Conservation (phyloP, 2,329 filamentous ascomycete genomes). For the Scedosporium aurantiacum region DNA sequence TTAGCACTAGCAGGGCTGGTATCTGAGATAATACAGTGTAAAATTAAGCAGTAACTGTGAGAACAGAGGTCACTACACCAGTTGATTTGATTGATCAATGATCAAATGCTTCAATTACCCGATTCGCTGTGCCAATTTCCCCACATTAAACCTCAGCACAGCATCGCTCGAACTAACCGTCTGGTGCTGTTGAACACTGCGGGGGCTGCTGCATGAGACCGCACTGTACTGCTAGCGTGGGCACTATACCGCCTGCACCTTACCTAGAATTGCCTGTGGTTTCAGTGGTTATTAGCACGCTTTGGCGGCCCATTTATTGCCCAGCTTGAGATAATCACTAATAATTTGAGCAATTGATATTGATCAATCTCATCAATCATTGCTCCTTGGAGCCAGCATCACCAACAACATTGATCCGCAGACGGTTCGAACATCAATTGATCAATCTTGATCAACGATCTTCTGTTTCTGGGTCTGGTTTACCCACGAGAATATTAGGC, state of each 20-base stretch:
- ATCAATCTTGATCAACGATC: background rate
- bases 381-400: too few relatives aligned
- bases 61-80: too few relatives aligned
- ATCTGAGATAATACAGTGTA: background rate
- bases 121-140: background rate
- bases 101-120: background rate
- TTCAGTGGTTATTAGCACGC: background rate
- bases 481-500: background rate
- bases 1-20: background rate
- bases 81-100: too few relatives aligned
- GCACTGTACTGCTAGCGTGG: background rate
- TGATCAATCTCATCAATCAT: too few relatives aligned
- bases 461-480: background rate
- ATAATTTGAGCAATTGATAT: background rate
- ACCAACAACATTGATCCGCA: background rate
- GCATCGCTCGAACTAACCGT: background rate
- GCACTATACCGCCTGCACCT: background rate
- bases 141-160: background rate
- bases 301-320: background rate
- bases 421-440: background rate
- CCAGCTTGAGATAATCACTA: background rate
- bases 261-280: background rate
- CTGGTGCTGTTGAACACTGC: too few relatives aligned
- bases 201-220: too few relatives aligned
- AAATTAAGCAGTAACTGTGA: too few relatives aligned